phyloP scores from a whole-genome alignment of 768 basidiomycete genomes.

The Pulveroboletus ravenelii region DNA sequence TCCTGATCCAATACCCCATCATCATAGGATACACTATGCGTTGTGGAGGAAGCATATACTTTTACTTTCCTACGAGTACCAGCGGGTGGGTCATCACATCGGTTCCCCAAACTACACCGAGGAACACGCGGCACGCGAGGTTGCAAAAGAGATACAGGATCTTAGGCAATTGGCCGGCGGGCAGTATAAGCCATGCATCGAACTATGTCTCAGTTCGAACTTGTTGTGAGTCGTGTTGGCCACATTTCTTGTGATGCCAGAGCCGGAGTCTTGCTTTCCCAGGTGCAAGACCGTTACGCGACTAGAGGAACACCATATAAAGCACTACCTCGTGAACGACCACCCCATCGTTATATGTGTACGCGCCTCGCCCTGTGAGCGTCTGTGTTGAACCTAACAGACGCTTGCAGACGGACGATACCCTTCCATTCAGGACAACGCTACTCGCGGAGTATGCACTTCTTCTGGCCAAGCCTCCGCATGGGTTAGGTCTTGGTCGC shows the following conservation, averaged over 20 bases:
- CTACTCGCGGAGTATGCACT: constrained; percentile 76
- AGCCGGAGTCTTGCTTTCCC: neutral
- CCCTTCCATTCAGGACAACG: constrained; percentile 70
- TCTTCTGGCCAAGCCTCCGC: constrained; percentile 64
- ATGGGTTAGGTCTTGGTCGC: constrained; percentile 64
- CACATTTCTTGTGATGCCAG: neutral
- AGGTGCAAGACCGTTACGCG: constrained; percentile 66
- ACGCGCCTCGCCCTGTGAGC: constrained; percentile 4
- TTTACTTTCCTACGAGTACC: constrained; percentile 16
- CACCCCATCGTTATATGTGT: constrained; percentile 80
- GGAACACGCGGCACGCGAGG: constrained; percentile 19
- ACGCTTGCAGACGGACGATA: constrained; percentile 70
- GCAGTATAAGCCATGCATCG: constrained; percentile 54
- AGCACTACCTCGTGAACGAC: constrained; percentile 53
- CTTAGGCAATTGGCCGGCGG: constrained; percentile 11
- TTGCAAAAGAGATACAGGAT: constrained; percentile 19
- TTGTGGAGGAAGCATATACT: constrained; percentile 22
- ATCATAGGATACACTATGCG: constrained; percentile 21
- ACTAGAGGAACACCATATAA: constrained; percentile 70
- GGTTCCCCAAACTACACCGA: constrained; percentile 9
- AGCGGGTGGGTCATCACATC: constrained; percentile 13
- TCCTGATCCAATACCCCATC: constrained; percentile 20
- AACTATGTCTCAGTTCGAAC: constrained; percentile 81
- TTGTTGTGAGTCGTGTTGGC: constrained; percentile 48
- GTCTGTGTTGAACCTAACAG: neutral